Percentiles rank a stretch among this genome's conserved stretches.
phyloP scores from a whole-genome alignment of 495 filamentous ascomycete genomes.

The Lepidopterella palustris region DNA sequence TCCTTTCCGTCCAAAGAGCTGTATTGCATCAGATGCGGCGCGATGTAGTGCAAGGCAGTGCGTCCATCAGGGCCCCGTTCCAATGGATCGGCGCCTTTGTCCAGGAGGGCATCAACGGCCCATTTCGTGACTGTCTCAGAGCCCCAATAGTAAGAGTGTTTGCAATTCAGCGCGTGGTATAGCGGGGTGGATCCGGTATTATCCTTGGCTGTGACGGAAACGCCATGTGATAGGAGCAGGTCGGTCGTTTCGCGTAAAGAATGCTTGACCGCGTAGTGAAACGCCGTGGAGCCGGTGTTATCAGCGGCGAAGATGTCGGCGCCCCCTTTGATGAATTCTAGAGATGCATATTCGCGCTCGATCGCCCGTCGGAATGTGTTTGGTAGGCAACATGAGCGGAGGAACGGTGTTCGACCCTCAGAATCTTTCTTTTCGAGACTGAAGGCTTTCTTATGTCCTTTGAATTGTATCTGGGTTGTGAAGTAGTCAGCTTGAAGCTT shows the following conservation, averaged over 20 bases:
- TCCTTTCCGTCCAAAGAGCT: not conserved
- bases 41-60: not conserved
- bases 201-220: not conserved
- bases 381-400: not conserved
- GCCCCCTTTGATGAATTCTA: not conserved
- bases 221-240: not conserved
- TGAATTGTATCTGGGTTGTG: no score
- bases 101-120: conserved; percentile 18
- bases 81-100: conserved; percentile 20
- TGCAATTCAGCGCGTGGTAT: not conserved
- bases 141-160: not conserved
- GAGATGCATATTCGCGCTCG: not conserved
- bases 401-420: not conserved
- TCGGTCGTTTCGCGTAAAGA: not conserved
- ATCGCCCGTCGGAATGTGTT: not conserved
- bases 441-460: no score
- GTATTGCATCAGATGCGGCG: not conserved
- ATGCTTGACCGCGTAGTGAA: not conserved
- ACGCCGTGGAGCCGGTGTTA: not conserved
- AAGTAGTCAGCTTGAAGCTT: no score
- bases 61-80: conserved; percentile 1
- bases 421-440: not conserved
- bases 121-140: not conserved
- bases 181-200: not conserved
- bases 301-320: not conserved